These are phyloP conservation scores for Candida pini DNA, from an alignment of 805 yeast species.

Conservation along the genomic window DNA sequence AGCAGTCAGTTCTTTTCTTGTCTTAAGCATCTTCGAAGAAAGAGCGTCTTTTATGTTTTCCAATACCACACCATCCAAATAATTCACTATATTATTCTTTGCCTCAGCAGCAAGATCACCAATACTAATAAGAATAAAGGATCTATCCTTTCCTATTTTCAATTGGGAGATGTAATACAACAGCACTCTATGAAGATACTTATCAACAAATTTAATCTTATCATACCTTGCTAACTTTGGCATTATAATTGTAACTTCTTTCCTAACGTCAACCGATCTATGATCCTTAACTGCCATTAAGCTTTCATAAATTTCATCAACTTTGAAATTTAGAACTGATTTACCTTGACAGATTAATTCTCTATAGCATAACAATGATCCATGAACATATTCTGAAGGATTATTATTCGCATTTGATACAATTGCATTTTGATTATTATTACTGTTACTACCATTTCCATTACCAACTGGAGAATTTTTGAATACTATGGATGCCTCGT, in stretches of 20 bases:
- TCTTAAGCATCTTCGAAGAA: conserved; percentile 49
- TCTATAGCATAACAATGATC: conserved; percentile 73
- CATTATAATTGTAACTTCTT: conserved; percentile 76
- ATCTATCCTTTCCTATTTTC: conserved; percentile 65
- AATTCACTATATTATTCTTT: conserved; percentile 78
- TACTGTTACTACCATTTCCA: neutral
- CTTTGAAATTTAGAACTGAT: conserved; percentile 61
- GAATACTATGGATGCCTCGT: conserved; percentile 28
- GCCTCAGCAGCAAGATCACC: conserved; percentile 82
- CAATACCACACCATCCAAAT: conserved; percentile 82
- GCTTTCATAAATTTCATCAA: conserved; percentile 72
- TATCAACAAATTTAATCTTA: conserved; percentile 67
- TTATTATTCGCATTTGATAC: conserved; percentile 11
- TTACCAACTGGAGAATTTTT: conserved; percentile 8
- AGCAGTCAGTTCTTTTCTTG: conserved; percentile 70
- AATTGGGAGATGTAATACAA: conserved; percentile 72
- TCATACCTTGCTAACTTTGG: conserved; percentile 81
- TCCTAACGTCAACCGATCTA: conserved; percentile 67
- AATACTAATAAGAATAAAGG: conserved; percentile 70
- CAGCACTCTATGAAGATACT: conserved; percentile 75
- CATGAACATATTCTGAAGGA: conserved; percentile 74
- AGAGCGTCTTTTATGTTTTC: conserved; percentile 80
- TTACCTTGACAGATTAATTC: conserved; percentile 73
- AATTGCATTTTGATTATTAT: conserved; percentile 3
- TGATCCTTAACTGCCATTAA: conserved; percentile 72